These are phyloP conservation scores for Huntiella moniliformis DNA, from an alignment of 2,329 filamentous ascomycete genomes.

Conservation along the genomic window DNA sequence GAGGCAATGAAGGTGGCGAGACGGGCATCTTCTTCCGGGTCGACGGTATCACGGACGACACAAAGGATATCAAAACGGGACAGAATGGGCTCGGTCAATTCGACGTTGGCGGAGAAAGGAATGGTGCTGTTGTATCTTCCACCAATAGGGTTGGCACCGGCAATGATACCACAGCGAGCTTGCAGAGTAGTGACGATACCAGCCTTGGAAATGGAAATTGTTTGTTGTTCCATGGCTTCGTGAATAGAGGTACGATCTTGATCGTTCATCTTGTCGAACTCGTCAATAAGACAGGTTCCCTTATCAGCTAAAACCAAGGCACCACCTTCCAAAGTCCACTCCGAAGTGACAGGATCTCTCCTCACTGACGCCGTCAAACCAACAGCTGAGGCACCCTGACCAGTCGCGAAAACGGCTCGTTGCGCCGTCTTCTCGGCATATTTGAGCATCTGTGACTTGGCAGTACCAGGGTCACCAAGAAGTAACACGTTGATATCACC, in stretches of 20 bases:
- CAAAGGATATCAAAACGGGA: conserved; percentile 96
- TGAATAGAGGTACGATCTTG: conserved; percentile 96
- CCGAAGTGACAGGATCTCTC: conserved; percentile 81
- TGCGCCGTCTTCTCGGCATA: conserved; percentile 97
- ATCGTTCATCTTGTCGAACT: conserved; percentile 99
- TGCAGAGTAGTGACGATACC: conserved; percentile 96
- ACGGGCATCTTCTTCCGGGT: conserved; percentile 79
- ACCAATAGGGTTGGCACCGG: conserved; percentile 88
- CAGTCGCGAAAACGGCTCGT: conserved; percentile 89
- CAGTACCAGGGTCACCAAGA: conserved; percentile 90
- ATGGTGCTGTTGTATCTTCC: conserved; percentile 94
- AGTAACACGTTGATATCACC: conserved; percentile 96
- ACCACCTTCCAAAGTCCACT: conserved; percentile 95
- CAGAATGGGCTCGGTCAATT: conserved; percentile 89
- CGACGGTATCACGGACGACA: conserved; percentile 87
- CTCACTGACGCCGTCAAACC: conserved; percentile 95
- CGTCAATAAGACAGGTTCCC: conserved; percentile 89
- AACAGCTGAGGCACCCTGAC: conserved; percentile 90
- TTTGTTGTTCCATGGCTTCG: conserved; percentile 99
- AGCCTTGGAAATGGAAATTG: conserved; percentile 95
- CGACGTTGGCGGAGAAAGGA: conserved; percentile 89
- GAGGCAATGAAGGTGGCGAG: conserved; percentile 88
- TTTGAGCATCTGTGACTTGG: conserved; percentile 93
- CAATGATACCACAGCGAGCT: conserved; percentile 87
- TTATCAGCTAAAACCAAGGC: conserved; percentile 87